Evolutionary conservation across 108 stramenopile species (phyloP).

Genomic region (Epithemia pelagica): DNA sequence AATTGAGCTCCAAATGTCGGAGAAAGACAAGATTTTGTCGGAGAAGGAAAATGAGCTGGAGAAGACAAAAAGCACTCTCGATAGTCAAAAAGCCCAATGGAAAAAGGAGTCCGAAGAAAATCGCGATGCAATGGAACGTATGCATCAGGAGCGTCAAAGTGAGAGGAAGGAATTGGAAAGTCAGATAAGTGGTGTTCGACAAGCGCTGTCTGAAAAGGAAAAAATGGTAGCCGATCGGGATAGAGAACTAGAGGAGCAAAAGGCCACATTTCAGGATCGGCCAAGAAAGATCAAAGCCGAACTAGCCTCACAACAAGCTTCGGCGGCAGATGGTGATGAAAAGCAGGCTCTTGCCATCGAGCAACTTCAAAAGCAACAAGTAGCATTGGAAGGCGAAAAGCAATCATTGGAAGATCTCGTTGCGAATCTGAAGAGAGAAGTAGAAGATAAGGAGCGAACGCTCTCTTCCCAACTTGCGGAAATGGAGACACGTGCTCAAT

Average conservation of each 20-base stretch:
- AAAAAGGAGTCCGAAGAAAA: constrained; percentile 9
- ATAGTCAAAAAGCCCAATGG: constrained; percentile 10
- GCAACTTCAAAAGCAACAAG: constrained; percentile 2
- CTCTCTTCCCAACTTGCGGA: no score
- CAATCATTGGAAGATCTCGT: background rate
- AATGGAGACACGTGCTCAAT: no score
- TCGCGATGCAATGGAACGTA: background rate
- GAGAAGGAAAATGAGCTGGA: constrained; percentile 10
- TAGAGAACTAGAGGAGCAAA: constrained; percentile 5
- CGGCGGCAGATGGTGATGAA: constrained; percentile 16
- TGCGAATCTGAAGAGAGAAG: background rate
- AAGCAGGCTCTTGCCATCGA: constrained; percentile 1
- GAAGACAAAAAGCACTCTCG: constrained; percentile 2
- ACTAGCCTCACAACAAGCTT: constrained; percentile 15
- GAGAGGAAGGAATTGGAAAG: background rate
- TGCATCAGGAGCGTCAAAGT: background rate
- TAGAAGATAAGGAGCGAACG: background rate
- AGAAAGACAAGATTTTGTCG: constrained; percentile 2
- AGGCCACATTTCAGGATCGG: constrained; percentile 10
- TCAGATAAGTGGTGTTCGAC: background rate
- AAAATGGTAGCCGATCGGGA: constrained; percentile 7
- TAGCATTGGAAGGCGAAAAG: constrained; percentile 1
- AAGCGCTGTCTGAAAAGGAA: background rate
- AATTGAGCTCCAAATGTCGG: background rate
- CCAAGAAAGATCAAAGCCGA: constrained; percentile 8